Evolutionary conservation across 345 rosid species (phyloP).

Genomic region (Capsella bursapastoris): DNA sequence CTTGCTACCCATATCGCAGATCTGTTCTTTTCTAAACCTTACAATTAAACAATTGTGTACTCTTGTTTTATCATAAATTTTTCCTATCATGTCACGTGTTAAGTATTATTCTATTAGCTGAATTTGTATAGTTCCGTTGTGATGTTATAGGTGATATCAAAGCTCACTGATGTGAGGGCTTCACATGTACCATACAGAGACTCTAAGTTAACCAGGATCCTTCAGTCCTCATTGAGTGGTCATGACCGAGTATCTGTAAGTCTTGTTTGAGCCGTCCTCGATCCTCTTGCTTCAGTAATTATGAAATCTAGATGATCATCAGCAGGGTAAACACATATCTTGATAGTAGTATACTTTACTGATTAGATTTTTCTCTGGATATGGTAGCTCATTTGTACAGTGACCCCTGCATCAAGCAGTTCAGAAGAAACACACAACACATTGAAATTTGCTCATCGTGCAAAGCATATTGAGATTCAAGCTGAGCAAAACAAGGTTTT

Average conservation of each 20-base stretch:
- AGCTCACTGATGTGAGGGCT: conserved; percentile 90
- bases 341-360: conserved; percentile 27
- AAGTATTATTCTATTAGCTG: conserved; percentile 6
- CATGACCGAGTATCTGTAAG: conserved; percentile 99
- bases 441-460: conserved; percentile 97
- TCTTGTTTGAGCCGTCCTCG: conserved; percentile 20
- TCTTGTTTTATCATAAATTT: conserved; percentile 15
- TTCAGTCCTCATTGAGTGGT: conserved; percentile 96
- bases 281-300: conserved; percentile 26
- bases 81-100: conserved; percentile 9
- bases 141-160: conserved; percentile 82
- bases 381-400: conserved; percentile 95
- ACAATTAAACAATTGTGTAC: conserved; percentile 9
- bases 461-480: conserved; percentile 97
- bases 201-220: conserved; percentile 96
- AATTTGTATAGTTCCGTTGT: conserved; percentile 3
- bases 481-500: conserved; percentile 92
- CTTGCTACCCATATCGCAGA: conserved; percentile 20
- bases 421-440: conserved; percentile 99
- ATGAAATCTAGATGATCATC: conserved; percentile 8
- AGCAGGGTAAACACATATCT: not conserved
- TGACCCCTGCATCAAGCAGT: conserved; percentile 95
- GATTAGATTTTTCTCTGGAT: conserved; percentile 41
- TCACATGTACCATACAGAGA: conserved; percentile 96
- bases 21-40: conserved; percentile 25